Evolutionary conservation across 306 rosid species (phyloP), one percentile per base, ranked within the genome.

Genomic region (Rosa rugosa): DNA sequence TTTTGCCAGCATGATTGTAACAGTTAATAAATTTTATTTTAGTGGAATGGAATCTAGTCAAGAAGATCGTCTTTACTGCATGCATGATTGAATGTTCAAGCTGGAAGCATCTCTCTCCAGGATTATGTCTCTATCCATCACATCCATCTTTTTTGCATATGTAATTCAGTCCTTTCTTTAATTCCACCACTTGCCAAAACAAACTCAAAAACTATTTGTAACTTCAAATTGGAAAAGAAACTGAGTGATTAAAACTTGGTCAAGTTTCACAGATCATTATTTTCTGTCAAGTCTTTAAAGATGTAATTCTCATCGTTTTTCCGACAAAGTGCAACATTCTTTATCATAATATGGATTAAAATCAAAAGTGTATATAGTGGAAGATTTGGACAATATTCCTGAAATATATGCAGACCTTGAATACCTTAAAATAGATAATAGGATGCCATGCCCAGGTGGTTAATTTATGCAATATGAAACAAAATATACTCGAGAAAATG

Each of bases 341-440:
- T 72, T 85, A 86, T 86, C 25, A 79, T 34, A n/a, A 79, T 69
- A 40, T 49, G 88, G 89, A 84, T 83, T 40, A 87, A 85, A 87
- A 90, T 88, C 83, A 80, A 82, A 77, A 72, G 86, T 71, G 45
- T 79, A 77, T 71, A 11, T 74, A 80, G 82, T 81, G 81, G 88
- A 81, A 82, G 83, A 84, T 73, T 79, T 83, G 34, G 74, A 83
- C 73, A 86, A 90, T 85, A 88, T 88, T 90, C 88, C 80, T 76
- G 49, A 46, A 12, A 53, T 51, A 73, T 69, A 75, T 76, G 59
- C 41, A 69, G 80, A 76, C 40, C 31, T n/a, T 53, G 69, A 75
- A 72, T 64, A 70, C 77, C 70, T 83, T 73, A 60, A 60, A 25
- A 25, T 11, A 60, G 66, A 60, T 25, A 83, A 84, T 73, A 80